Conservation (phyloP, 495 filamentous ascomycete species). For the Talaromyces ruber region DNA sequence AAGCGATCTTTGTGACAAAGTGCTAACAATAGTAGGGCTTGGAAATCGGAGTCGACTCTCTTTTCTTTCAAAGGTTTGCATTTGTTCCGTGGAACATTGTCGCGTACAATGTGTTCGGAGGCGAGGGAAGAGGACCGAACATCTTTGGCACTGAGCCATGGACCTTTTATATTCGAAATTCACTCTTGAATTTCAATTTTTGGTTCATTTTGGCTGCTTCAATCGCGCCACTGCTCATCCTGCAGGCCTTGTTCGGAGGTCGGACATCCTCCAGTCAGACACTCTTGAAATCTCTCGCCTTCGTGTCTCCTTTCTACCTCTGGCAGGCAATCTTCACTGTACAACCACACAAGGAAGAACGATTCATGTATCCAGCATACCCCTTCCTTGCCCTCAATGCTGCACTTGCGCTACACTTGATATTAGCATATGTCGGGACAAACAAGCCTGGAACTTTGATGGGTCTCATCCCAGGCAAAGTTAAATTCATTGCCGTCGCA, state of each 20-base stretch:
- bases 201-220: constrained; percentile 83
- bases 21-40: constrained; percentile 31
- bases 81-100: constrained; percentile 89
- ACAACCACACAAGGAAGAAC: constrained; percentile 95
- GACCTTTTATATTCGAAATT: constrained; percentile 92
- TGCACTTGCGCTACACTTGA: constrained; percentile 71
- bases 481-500: constrained; percentile 57
- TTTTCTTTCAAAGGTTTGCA: constrained; percentile 72
- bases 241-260: constrained; percentile 36
- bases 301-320: constrained; percentile 80
- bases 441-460: constrained; percentile 54
- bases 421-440: constrained; percentile 63
- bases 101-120: constrained; percentile 87
- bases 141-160: constrained; percentile 97
- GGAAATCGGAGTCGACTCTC: constrained; percentile 61
- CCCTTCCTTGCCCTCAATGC: constrained; percentile 89
- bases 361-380: constrained; percentile 98
- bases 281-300: constrained; percentile 60
- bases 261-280: constrained; percentile 33
- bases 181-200: constrained; percentile 88
- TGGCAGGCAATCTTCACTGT: constrained; percentile 88
- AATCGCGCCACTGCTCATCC: constrained; percentile 51
- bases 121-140: constrained; percentile 67
- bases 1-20: not conserved
- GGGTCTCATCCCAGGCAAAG: constrained; percentile 57